phyloP scores from a whole-genome alignment of 1,284 basidiomycete genomes.

The Pyrrhoderma noxium region DNA sequence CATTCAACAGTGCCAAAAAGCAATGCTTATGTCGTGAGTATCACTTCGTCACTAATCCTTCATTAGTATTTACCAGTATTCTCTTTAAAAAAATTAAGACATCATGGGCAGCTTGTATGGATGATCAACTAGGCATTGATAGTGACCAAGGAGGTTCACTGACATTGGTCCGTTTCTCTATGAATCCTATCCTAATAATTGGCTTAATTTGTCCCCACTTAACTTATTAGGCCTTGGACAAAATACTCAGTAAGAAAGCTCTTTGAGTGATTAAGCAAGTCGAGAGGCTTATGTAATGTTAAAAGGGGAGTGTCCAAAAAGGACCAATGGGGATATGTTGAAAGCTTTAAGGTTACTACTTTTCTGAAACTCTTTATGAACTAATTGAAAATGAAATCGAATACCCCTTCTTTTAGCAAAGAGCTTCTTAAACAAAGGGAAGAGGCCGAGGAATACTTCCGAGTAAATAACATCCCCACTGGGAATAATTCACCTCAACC shows the following conservation, averaged over 20 bases:
- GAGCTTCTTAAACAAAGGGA: slow-evolving; percentile 2
- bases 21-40: too few relatives aligned
- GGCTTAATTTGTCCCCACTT: not conserved
- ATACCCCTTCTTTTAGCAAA: not conserved
- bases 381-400: not conserved
- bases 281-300: not conserved
- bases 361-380: not conserved
- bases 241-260: not conserved
- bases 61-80: too few relatives aligned
- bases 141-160: slow-evolving; percentile 8
- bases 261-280: not conserved
- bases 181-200: not conserved
- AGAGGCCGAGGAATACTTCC: slow-evolving; percentile 6
- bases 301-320: slow-evolving; percentile 3
- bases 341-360: slow-evolving; percentile 6
- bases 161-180: slow-evolving; percentile 3
- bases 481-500: slow-evolving; percentile 7
- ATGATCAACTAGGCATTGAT: slow-evolving; percentile 15
- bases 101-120: slow-evolving; percentile 18
- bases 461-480: not conserved
- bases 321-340: slow-evolving; percentile 14
- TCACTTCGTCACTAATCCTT: too few relatives aligned
- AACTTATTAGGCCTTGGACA: not conserved
- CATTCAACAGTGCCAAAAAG: not conserved
- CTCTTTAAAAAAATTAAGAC: too few relatives aligned